Evolutionary conservation across 2,329 filamentous ascomycete genomes (phyloP), one percentile per base, ranked within the genome.

Genomic region (Trichophyton schoenleinii): DNA sequence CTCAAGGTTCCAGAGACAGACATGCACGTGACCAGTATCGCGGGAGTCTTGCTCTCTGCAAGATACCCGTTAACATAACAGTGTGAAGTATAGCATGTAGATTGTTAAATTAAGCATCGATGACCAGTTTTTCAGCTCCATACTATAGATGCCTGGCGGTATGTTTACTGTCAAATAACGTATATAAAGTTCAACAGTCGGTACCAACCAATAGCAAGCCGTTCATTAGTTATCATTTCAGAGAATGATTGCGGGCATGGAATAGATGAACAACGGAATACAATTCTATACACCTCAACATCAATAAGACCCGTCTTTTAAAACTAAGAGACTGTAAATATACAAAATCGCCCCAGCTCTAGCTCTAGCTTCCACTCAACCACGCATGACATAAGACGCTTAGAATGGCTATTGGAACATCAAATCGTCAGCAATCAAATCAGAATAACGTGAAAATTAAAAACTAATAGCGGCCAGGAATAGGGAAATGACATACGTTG

Each of bases 401-500:
- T 58, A 58, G 18, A 58, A 58, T n/a, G 55, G 55, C 55, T 58
- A 58, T 58, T 28, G 13, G n/a, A 13, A n/a, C 52, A n/a, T 25
- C 9, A 41, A 42, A 9, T 28, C 4, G 36, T 58, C 42, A 58
- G 55, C 18, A 28, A 42, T 9, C 25, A 60, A 7, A 22, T 5
- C 3, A 9, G n/a, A 38, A 22, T 41, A 31, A 36, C 4, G n/a
- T 25, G 11, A 31, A 53, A n/a, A n/a, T 20, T n/a, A 22, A n/a
- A 48, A 41, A 48, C 0, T 20, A 28, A n/a, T 7, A 44, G 3
- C 5, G 18, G 52, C 15, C 31, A 53, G 11, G 3, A 15, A 36
- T 59, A 44, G n/a, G 52, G 31, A 62, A 28, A 4, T 15, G 20
- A 73, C 75, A 71, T 68, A 78, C 75, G 74, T 86, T 86, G 74